Percentiles rank a stretch among this genome's conserved stretches.
These are phyloP conservation scores for Xylariaceae sp. DNA, from an alignment of 2,329 filamentous ascomycete genomes.

Conservation along the genomic window DNA sequence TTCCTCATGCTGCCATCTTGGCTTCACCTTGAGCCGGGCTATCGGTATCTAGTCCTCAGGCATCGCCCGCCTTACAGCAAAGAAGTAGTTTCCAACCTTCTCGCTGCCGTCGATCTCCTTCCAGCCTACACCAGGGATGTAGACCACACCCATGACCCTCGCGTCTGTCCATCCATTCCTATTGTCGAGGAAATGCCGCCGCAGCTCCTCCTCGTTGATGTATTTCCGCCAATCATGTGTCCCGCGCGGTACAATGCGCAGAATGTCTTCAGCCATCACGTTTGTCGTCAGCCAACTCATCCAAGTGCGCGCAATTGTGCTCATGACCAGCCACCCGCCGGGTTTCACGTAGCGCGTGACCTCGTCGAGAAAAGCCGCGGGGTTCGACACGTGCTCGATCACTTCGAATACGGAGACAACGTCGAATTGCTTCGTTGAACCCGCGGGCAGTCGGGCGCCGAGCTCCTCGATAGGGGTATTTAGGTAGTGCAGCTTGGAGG, in stretches of 20 bases:
- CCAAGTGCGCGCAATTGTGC: constrained; percentile 88
- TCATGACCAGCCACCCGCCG: constrained; percentile 88
- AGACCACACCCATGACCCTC: constrained; percentile 75
- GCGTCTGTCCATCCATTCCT: constrained; percentile 53
- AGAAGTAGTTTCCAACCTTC: constrained; percentile 92
- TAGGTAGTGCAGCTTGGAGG: constrained; percentile 63
- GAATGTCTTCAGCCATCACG: constrained; percentile 80
- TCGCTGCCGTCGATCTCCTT: constrained; percentile 77
- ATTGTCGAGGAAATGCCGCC: constrained; percentile 47
- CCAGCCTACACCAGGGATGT: constrained; percentile 89
- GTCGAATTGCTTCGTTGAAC: constrained; percentile 56
- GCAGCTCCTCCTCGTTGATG: constrained; percentile 78
- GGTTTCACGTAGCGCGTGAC: constrained; percentile 76
- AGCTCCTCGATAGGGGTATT: constrained; percentile 75
- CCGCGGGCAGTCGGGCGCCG: constrained; percentile 28
- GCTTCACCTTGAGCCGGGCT: no score
- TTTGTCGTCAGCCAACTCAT: constrained; percentile 91
- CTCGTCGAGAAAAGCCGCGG: constrained; percentile 66
- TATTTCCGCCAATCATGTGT: constrained; percentile 98
- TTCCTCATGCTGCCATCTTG: no score
- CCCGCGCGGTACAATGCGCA: constrained; percentile 83
- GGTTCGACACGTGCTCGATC: constrained; percentile 82
- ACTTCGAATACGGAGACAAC: constrained; percentile 90
- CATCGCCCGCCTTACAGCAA: constrained; percentile 53
- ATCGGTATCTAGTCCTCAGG: no score